These are phyloP conservation scores for Xylaria castorea DNA, from an alignment of 495 filamentous ascomycete genomes.

Conservation along the genomic window DNA sequence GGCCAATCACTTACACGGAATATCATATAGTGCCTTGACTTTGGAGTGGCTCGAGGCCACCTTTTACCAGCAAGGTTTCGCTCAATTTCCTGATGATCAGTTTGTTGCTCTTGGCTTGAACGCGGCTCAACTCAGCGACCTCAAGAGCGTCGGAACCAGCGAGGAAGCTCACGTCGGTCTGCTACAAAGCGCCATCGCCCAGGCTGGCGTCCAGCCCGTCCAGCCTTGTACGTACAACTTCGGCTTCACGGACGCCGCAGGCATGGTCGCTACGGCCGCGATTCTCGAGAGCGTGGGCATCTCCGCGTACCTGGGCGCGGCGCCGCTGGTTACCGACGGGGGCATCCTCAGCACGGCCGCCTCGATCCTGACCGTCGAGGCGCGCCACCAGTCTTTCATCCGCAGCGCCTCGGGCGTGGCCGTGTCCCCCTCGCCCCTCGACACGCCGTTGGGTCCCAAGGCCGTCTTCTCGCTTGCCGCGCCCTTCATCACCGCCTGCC, in stretches of 20 bases:
- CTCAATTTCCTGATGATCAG: conserved; percentile 63
- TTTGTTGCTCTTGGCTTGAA: conserved; percentile 63
- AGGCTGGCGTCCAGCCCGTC: conserved; percentile 62
- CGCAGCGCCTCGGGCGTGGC: conserved; percentile 53
- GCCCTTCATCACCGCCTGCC: conserved; percentile 68
- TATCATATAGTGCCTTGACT: conserved; percentile 61
- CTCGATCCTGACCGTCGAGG: conserved; percentile 66
- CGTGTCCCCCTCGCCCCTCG: conserved; percentile 65
- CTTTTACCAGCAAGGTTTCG: conserved; percentile 68
- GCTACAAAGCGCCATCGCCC: conserved; percentile 60
- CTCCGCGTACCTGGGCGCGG: conserved; percentile 68
- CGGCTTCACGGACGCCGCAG: conserved; percentile 62
- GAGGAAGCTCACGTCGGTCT: conserved; percentile 65
- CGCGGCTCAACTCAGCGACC: conserved; percentile 54
- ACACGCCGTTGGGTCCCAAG: conserved; percentile 62
- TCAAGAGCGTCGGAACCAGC: conserved; percentile 58
- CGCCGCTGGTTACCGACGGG: conserved; percentile 59
- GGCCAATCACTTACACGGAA: conserved; percentile 28
- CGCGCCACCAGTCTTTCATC: conserved; percentile 67
- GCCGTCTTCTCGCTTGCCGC: conserved; percentile 69
- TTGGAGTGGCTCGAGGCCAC: conserved; percentile 68
- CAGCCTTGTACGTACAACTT: conserved; percentile 69
- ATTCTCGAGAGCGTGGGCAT: conserved; percentile 69
- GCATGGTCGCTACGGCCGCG: conserved; percentile 65
- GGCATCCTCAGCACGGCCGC: conserved; percentile 63